Percentiles rank a stretch among this genome's conserved stretches.
phyloP scores from a whole-genome alignment of 495 filamentous ascomycete genomes.

The Pseudoneurospora amorphoporcata region DNA sequence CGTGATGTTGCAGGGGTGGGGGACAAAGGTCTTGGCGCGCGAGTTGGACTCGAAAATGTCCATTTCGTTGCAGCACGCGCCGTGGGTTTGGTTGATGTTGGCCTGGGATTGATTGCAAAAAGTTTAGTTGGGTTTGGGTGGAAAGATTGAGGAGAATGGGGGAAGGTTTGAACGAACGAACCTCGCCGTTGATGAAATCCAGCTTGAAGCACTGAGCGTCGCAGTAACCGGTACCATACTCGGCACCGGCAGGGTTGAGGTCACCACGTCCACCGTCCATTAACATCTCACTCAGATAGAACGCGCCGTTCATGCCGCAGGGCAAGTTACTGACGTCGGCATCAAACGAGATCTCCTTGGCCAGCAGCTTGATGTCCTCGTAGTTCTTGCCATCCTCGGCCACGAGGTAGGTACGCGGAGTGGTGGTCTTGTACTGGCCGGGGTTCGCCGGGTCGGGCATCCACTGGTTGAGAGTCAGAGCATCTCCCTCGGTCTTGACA shows the following conservation, averaged over 20 bases:
- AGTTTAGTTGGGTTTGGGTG: background rate
- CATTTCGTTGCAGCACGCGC: conserved; percentile 65
- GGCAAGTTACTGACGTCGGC: conserved; percentile 55
- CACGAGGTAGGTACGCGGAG: conserved; percentile 54
- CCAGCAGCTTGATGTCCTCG: conserved; percentile 47
- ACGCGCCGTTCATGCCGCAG: conserved; percentile 63
- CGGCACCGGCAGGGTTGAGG: conserved; percentile 56
- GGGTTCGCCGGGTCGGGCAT: conserved; percentile 27
- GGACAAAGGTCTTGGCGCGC: conserved; percentile 46
- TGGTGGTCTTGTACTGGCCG: conserved; percentile 33
- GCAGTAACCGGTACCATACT: conserved; percentile 68
- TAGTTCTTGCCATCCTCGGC: conserved; percentile 41
- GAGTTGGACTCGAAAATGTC: conserved; percentile 65
- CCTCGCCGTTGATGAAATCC: conserved; percentile 60
- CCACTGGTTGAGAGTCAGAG: conserved; percentile 46
- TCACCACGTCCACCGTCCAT: conserved; percentile 46
- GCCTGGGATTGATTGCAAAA: conserved; percentile 25
- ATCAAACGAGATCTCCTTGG: conserved; percentile 58
- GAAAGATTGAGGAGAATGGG: too few relatives aligned
- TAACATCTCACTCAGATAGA: conserved; percentile 61
- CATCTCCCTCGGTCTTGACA: conserved; percentile 32
- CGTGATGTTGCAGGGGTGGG: conserved; percentile 49
- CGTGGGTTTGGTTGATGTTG: conserved; percentile 39
- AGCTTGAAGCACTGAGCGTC: conserved; percentile 59
- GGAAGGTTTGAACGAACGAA: too few relatives aligned